Evolutionary conservation across 192 early-diverging fungal genomes (phyloP).

Genomic region (Coemansia sp.): DNA sequence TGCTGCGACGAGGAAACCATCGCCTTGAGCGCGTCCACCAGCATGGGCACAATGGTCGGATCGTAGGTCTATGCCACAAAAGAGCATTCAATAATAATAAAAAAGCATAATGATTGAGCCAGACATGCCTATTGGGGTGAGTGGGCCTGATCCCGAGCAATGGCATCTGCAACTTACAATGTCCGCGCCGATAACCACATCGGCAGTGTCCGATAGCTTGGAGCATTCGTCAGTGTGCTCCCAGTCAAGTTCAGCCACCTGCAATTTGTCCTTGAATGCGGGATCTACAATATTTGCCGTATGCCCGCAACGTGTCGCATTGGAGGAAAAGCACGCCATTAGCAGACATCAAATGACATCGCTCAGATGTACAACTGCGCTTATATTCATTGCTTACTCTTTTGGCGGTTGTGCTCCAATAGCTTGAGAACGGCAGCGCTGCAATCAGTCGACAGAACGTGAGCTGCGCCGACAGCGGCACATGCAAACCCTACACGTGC

Average conservation of each 20-base stretch:
- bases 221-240: slow-evolving; percentile 30
- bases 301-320: background rate
- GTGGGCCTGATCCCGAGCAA: too few species aligned
- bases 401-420: slow-evolving; percentile 29
- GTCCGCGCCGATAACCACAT: slow-evolving; percentile 54
- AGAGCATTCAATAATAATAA: background rate
- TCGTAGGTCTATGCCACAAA: slow-evolving; percentile 42
- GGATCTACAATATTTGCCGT: slow-evolving; percentile 25
- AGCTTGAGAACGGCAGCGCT: slow-evolving; percentile 32
- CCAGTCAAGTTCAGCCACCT: slow-evolving; percentile 47
- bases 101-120: background rate
- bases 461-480: slow-evolving; percentile 48
- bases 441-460: slow-evolving; percentile 38
- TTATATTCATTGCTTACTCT: slow-evolving; percentile 26
- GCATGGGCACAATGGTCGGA: slow-evolving; percentile 39
- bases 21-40: slow-evolving; percentile 39
- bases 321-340: background rate
- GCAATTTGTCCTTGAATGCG: slow-evolving; percentile 27
- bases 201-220: slow-evolving; percentile 17
- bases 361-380: background rate
- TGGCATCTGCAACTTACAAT: slow-evolving; percentile 56
- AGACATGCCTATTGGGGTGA: background rate
- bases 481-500: slow-evolving; percentile 45
- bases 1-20: slow-evolving; percentile 42
- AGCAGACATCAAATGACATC: background rate